Evolutionary conservation across 2,329 filamentous ascomycete genomes (phyloP).

Genomic region (Xylariaceae sp.): DNA sequence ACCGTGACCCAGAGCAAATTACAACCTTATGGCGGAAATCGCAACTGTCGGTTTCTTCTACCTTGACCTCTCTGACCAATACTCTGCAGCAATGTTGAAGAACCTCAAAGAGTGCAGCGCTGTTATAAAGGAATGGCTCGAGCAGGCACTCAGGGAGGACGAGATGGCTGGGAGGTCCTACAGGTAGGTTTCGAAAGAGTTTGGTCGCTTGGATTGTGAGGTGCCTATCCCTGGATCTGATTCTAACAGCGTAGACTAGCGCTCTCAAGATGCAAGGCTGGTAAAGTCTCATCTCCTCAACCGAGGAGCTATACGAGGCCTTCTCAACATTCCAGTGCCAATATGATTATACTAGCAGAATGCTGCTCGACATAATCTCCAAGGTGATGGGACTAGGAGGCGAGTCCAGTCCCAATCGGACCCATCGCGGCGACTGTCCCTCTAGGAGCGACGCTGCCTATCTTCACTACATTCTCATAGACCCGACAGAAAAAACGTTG

Average conservation of each 20-base stretch:
- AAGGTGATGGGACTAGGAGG: background rate
- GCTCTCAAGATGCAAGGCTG: background rate
- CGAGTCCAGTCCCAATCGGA: background rate
- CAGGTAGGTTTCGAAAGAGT: background rate
- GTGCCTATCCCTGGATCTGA: too few species aligned
- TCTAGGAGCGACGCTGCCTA: background rate
- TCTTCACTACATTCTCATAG: conserved; percentile 1
- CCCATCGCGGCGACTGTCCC: conserved; percentile 1
- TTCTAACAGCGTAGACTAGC: too few species aligned
- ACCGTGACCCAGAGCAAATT: conserved; percentile 9
- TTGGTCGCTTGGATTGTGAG: too few species aligned
- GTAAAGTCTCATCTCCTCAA: background rate
- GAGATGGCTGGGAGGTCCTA: conserved; percentile 4
- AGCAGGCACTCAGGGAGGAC: background rate
- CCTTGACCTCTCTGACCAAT: conserved; percentile 11
- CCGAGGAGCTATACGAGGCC: background rate
- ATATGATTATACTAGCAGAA: conserved; percentile 1
- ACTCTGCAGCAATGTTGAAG: background rate
- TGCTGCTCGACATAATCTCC: background rate
- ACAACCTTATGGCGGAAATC: background rate
- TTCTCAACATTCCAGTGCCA: conserved; percentile 4
- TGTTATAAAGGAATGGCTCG: conserved; percentile 7
- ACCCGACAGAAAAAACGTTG: background rate
- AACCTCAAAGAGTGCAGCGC: conserved; percentile 1
- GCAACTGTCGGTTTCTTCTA: conserved; percentile 12